These are phyloP conservation scores for Eucalyptus urophylla DNA, from an alignment of 345 rosid genomes.

Conservation along the genomic window DNA sequence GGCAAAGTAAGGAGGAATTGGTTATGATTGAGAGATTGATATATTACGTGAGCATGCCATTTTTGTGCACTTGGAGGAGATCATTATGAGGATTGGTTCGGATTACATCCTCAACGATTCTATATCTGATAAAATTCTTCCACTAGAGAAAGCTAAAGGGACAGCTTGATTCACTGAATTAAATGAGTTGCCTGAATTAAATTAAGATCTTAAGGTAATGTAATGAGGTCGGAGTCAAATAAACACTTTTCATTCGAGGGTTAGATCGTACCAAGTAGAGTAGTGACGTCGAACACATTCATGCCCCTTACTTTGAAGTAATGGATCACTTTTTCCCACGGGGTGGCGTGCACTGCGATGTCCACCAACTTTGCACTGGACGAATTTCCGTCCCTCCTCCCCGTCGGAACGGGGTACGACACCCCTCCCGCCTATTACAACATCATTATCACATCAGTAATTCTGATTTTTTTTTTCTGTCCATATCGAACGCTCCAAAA, in stretches of 20 bases:
- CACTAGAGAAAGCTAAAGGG: not conserved
- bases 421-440: constrained; percentile 46
- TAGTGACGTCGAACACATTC: constrained; percentile 34
- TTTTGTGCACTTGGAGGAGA: not conserved
- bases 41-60: not conserved
- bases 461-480: not conserved
- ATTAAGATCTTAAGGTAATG: not conserved
- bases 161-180: not conserved
- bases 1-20: not conserved
- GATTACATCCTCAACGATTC: not conserved
- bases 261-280: constrained; percentile 41
- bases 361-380: constrained; percentile 33
- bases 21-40: not conserved
- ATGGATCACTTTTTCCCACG: constrained; percentile 15
- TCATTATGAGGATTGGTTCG: not conserved
- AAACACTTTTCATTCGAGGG: not conserved
- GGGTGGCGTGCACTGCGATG: constrained; percentile 11
- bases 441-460: not conserved
- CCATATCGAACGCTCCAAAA: not conserved
- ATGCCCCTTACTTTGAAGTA: constrained; percentile 45
- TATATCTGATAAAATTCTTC: not conserved
- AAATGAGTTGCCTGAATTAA: not conserved
- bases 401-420: constrained; percentile 51
- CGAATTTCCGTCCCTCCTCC: constrained; percentile 44
- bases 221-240: not conserved